A percentile compares a stretch with the other conserved stretches of the same genome.
Conservation (phyloP, 2,329 filamentous ascomycete species). For the Chaetomiaceae sp. region DNA sequence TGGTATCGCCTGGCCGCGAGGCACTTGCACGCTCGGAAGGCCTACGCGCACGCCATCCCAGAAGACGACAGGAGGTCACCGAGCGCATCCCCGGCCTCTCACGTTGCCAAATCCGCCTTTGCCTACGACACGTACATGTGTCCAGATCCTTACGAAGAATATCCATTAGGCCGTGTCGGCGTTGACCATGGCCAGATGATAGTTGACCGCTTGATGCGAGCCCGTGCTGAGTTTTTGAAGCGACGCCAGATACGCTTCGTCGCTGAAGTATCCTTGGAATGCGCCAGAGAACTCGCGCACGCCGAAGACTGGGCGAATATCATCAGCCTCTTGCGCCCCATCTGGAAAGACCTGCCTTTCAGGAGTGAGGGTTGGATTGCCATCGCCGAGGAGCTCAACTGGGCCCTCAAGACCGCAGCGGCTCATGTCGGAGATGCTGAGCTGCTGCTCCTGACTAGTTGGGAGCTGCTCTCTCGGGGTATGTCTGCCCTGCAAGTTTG, state of each 20-base stretch:
- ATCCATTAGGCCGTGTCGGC: slow-evolving; percentile 45
- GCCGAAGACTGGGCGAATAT: slow-evolving; percentile 50
- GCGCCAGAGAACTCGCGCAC: slow-evolving; percentile 51
- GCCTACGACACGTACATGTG: slow-evolving; percentile 64
- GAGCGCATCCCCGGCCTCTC: slow-evolving; percentile 43
- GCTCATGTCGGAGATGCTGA: slow-evolving; percentile 48
- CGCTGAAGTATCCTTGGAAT: slow-evolving; percentile 54
- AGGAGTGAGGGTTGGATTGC: slow-evolving; percentile 57
- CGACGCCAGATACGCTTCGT: slow-evolving; percentile 50
- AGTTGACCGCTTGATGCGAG: slow-evolving; percentile 47
- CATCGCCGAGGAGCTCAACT: slow-evolving; percentile 56
- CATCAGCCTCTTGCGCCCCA: slow-evolving; percentile 48
- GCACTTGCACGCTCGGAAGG: slow-evolving; percentile 51
- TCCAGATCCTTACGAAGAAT: slow-evolving; percentile 58
- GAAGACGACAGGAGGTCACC: slow-evolving; percentile 55
- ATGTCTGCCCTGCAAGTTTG: slow-evolving; percentile 30
- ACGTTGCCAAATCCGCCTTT: slow-evolving; percentile 48
- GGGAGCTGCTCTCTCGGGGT: slow-evolving; percentile 60
- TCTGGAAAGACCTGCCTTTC: slow-evolving; percentile 56
- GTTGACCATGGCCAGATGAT: slow-evolving; percentile 55
- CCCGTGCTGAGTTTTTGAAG: slow-evolving; percentile 50
- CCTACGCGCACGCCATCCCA: slow-evolving; percentile 52
- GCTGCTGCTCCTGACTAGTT: slow-evolving; percentile 58
- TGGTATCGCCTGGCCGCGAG: slow-evolving; percentile 60
- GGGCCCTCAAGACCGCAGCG: slow-evolving; percentile 57